Conservation (phyloP, 2,329 filamentous ascomycete genomes). For the Alternaria arbusti region DNA sequence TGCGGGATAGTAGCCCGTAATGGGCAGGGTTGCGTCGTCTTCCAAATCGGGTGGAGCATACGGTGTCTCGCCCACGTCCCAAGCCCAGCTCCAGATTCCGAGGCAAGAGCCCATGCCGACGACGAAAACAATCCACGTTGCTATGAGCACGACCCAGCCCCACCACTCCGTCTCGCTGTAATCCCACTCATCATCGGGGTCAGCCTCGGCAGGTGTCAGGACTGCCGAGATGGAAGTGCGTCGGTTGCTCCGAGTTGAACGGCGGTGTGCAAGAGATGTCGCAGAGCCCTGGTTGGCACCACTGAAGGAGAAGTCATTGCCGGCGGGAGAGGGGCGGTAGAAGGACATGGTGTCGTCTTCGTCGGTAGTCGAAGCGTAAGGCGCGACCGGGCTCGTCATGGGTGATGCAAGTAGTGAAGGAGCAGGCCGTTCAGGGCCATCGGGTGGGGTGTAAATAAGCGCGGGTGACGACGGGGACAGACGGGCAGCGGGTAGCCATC, state of each 20-base stretch:
- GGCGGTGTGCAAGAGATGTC: constrained; percentile 39
- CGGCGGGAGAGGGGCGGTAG: constrained; percentile 46
- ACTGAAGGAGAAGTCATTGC: constrained; percentile 51
- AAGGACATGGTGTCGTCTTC: constrained; percentile 81
- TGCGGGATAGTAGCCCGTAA: constrained; percentile 96
- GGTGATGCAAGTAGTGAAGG: constrained; percentile 44
- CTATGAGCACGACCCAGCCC: constrained; percentile 91
- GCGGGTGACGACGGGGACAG: constrained; percentile 23
- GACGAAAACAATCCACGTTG: constrained; percentile 96
- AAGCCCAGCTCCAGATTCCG: constrained; percentile 97
- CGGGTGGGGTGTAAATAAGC: neutral
- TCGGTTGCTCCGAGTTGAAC: constrained; percentile 36
- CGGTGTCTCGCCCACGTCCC: constrained; percentile 95
- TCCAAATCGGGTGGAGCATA: constrained; percentile 95
- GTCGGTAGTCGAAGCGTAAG: constrained; percentile 77
- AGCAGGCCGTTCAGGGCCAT: constrained; percentile 33
- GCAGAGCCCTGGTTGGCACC: constrained; percentile 23
- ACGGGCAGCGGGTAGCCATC: constrained; percentile 26
- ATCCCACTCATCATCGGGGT: constrained; percentile 71
- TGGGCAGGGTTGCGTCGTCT: constrained; percentile 91
- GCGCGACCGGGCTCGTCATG: constrained; percentile 62
- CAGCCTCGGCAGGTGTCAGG: constrained; percentile 31
- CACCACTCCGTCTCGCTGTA: constrained; percentile 97
- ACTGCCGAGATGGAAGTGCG: constrained; percentile 30
- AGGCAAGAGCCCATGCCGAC: constrained; percentile 95